Conservation (phyloP, 371 early-diverging fungal species). For the Coemansia sp. region DNA sequence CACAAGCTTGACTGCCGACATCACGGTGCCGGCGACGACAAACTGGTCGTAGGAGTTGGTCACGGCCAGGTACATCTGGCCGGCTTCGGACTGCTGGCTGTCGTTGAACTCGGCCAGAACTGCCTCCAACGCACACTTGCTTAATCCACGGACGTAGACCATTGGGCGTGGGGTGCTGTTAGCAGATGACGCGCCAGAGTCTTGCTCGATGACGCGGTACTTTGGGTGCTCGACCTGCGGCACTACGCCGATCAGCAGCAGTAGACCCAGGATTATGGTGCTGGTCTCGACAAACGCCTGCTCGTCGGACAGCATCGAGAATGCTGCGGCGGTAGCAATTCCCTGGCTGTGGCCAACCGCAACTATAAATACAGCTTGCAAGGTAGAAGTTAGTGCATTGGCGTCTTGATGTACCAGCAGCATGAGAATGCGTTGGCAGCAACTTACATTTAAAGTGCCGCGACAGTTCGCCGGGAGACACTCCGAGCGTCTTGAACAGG, state of each 20-base stretch:
- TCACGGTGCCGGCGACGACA: slow-evolving; percentile 25
- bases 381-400: neutral
- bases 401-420: neutral
- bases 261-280: slow-evolving; percentile 70
- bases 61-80: slow-evolving; percentile 65
- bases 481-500: slow-evolving; percentile 57
- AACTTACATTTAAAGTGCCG: slow-evolving; percentile 55
- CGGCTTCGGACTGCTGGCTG: slow-evolving; percentile 9
- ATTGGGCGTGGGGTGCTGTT: slow-evolving; percentile 8
- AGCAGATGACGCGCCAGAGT: neutral
- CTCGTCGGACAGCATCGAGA: slow-evolving; percentile 78
- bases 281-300: slow-evolving; percentile 69
- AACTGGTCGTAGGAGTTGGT: slow-evolving; percentile 62
- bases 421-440: no score
- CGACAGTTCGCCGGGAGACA: slow-evolving; percentile 53
- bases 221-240: slow-evolving; percentile 11
- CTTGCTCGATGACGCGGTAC: neutral
- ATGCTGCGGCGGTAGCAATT: slow-evolving; percentile 78
- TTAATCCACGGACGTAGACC: slow-evolving; percentile 7
- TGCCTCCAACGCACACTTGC: neutral
- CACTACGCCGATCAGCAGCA: slow-evolving; percentile 6
- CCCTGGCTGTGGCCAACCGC: slow-evolving; percentile 92
- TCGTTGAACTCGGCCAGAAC: slow-evolving; percentile 14
- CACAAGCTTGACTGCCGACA: slow-evolving; percentile 5
- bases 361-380: slow-evolving; percentile 18